Percentiles rank a stretch among this genome's conserved stretches.
These are phyloP conservation scores for Blepharisma japonicum DNA, from an alignment of 73 alveolate species.

Conservation along the genomic window DNA sequence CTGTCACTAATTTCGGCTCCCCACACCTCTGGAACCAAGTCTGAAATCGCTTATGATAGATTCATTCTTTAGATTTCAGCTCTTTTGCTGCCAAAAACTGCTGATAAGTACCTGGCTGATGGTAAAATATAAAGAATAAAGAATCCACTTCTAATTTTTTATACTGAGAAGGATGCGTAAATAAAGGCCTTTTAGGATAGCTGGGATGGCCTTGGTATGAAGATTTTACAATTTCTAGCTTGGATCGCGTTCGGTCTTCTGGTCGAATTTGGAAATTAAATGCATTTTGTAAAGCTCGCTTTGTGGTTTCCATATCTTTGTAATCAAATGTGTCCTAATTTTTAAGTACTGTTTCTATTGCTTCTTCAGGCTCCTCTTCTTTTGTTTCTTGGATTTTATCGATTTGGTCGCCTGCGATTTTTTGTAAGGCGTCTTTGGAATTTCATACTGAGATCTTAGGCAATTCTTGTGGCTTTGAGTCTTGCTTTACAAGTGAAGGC, in stretches of 20 bases:
- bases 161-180: neutral
- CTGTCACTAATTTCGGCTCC: neutral
- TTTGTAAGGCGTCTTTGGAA: neutral
- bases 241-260: conserved; percentile 22
- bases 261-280: conserved; percentile 32
- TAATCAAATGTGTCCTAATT: neutral
- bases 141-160: conserved; percentile 6
- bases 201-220: neutral
- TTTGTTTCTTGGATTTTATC: neutral
- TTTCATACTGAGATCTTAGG: neutral
- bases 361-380: conserved; percentile 4
- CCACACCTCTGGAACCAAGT: conserved; percentile 24
- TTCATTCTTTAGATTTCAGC: conserved; percentile 5
- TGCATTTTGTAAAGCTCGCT: conserved; percentile 1
- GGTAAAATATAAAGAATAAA: conserved; percentile 21
- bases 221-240: neutral
- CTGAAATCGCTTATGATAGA: conserved; percentile 9
- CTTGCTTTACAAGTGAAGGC: neutral
- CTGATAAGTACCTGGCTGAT: conserved; percentile 16
- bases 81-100: conserved; percentile 16
- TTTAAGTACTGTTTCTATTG: neutral
- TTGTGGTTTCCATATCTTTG: neutral
- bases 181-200: conserved; percentile 11
- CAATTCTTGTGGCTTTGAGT: neutral
- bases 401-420: neutral